Evolutionary conservation across 371 early-diverging fungal species (phyloP).

Genomic region (Syncephalastrum racemosum): DNA sequence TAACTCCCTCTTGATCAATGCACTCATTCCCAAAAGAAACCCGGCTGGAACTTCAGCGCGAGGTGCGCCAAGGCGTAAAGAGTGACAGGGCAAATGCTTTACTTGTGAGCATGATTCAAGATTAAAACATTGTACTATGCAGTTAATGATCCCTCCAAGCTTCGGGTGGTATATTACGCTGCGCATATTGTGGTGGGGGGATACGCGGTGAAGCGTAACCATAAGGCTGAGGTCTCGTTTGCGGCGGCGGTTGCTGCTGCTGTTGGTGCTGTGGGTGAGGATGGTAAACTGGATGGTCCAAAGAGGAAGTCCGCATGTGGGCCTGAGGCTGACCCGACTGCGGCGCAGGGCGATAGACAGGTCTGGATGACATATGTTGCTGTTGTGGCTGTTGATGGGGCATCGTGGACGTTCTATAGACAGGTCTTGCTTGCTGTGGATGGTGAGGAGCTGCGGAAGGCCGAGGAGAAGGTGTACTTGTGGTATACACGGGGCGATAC

Average conservation of each 20-base stretch:
- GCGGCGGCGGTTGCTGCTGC: not conserved
- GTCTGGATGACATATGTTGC: slow-evolving; percentile 1
- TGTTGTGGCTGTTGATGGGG: slow-evolving; percentile 9
- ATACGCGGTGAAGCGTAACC: slow-evolving; percentile 5
- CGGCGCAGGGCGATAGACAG: slow-evolving; percentile 3
- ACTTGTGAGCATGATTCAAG: slow-evolving; percentile 5
- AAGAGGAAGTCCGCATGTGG: slow-evolving; percentile 15
- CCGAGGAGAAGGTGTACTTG: slow-evolving; percentile 9
- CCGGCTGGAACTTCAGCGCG: too few relatives aligned
- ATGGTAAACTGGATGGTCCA: slow-evolving; percentile 1
- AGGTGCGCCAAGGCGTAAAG: too few relatives aligned
- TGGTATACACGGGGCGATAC: slow-evolving; percentile 11
- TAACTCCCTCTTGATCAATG: not conserved
- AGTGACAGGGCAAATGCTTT: not conserved
- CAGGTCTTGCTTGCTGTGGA: slow-evolving; percentile 9
- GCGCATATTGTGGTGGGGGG: slow-evolving; percentile 6
- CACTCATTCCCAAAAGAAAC: too few relatives aligned
- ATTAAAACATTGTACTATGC: not conserved
- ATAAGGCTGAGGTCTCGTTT: slow-evolving; percentile 7
- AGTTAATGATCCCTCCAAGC: slow-evolving; percentile 13
- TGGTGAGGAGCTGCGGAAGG: slow-evolving; percentile 7
- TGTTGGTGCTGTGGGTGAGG: slow-evolving; percentile 5
- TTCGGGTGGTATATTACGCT: slow-evolving; percentile 20
- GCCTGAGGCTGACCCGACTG: slow-evolving; percentile 2
- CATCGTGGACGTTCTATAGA: slow-evolving; percentile 13